phyloP scores from a whole-genome alignment of 2,329 filamentous ascomycete genomes.

The Escovopsis sp. region DNA sequence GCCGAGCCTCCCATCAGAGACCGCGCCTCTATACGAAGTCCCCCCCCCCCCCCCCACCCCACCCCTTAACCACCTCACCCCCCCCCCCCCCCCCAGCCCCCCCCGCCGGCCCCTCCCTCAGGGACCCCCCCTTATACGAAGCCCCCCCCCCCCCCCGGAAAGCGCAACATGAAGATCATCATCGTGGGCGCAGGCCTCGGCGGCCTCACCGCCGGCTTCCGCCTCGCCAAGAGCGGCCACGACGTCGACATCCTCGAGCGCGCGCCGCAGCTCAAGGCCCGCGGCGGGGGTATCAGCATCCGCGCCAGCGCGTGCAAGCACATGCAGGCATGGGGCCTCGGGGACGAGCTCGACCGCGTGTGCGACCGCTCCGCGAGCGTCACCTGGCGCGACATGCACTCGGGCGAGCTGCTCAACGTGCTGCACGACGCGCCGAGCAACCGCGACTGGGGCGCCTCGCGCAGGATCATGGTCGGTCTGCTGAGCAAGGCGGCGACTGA shows the following conservation, averaged over 20 bases:
- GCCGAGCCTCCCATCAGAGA: too few relatives aligned
- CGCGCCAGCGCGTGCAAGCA: slow-evolving; percentile 7
- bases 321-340: slow-evolving; percentile 8
- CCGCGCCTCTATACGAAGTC: too few relatives aligned
- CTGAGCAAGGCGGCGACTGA: slow-evolving; percentile 3
- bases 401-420: slow-evolving; percentile 4
- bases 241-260: slow-evolving; percentile 8
- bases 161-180: slow-evolving; percentile 10
- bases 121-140: too few relatives aligned
- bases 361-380: slow-evolving; percentile 4
- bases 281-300: slow-evolving; percentile 9
- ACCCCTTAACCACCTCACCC: too few relatives aligned
- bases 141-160: too few relatives aligned
- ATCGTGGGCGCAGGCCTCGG: slow-evolving; percentile 10
- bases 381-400: slow-evolving; percentile 7
- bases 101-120: too few relatives aligned
- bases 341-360: slow-evolving; percentile 2
- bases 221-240: slow-evolving; percentile 7
- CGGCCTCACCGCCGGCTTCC: slow-evolving; percentile 9
- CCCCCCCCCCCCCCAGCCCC: too few relatives aligned
- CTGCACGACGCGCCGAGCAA: slow-evolving; percentile 5
- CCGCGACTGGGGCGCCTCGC: slow-evolving; percentile 8
- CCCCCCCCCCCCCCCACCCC: too few relatives aligned
- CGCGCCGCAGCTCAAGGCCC: slow-evolving; percentile 4
- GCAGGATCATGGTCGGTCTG: slow-evolving; percentile 6